Conservation (phyloP, 495 filamentous ascomycete species). For the Hyaloscypha bicolor region DNA sequence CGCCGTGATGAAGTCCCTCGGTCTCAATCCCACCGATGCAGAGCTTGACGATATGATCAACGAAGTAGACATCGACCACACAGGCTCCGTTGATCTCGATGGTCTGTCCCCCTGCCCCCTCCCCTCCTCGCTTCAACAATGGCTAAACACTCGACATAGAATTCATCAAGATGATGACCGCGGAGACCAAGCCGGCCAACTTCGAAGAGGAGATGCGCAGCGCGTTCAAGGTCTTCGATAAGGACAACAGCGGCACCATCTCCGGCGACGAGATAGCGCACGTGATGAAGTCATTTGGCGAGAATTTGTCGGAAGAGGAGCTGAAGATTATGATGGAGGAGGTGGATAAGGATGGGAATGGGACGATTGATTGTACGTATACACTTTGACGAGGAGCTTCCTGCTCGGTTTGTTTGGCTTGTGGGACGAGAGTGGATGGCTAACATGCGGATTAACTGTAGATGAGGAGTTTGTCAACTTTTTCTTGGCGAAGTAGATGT, state of each 20-base stretch:
- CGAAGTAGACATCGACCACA: constrained; percentile 48
- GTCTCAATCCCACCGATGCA: constrained; percentile 44
- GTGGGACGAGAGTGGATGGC: too few species aligned
- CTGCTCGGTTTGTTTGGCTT: too few species aligned
- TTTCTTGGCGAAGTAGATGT: constrained; percentile 1
- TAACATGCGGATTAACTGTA: not conserved
- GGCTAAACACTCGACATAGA: constrained; percentile 34
- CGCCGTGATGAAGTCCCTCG: constrained; percentile 45
- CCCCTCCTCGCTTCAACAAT: not conserved
- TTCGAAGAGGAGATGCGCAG: constrained; percentile 48
- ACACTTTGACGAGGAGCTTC: not conserved
- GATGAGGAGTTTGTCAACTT: constrained; percentile 26
- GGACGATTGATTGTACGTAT: constrained; percentile 51
- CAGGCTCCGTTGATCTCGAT: constrained; percentile 49
- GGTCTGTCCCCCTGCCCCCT: constrained; percentile 33
- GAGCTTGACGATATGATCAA: constrained; percentile 50
- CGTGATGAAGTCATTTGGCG: constrained; percentile 48
- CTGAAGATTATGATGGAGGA: constrained; percentile 52
- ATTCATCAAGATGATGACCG: constrained; percentile 51
- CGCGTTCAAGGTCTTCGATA: constrained; percentile 53
- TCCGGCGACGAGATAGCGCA: constrained; percentile 46
- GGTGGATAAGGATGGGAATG: constrained; percentile 50
- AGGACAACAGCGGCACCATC: constrained; percentile 50
- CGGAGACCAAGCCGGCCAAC: constrained; percentile 41
- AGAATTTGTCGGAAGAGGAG: constrained; percentile 48